Evolutionary conservation across 495 filamentous ascomycete species (phyloP).

Genomic region (Penicillium manginii): DNA sequence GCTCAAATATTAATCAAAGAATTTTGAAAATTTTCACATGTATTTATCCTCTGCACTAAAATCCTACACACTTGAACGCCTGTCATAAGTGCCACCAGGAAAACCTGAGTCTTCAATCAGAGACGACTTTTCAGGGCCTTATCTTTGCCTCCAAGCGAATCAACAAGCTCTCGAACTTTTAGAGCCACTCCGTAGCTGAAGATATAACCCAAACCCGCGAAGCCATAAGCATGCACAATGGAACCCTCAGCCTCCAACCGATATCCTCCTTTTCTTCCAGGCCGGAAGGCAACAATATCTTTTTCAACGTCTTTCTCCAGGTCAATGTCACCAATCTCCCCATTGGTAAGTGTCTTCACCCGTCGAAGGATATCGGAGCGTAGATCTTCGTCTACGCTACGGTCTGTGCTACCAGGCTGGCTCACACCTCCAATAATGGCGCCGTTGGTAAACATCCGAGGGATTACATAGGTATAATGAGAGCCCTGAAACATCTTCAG

Average conservation of each 20-base stretch:
- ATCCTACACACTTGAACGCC: too few species aligned
- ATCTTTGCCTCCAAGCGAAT: not conserved
- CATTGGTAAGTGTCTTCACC: slow-evolving; percentile 5
- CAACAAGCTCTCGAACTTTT: slow-evolving; percentile 20
- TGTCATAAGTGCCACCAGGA: too few species aligned
- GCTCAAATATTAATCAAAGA: too few species aligned
- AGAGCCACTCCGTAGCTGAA: slow-evolving; percentile 21
- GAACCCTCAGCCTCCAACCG: slow-evolving; percentile 17
- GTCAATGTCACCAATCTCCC: slow-evolving; percentile 1
- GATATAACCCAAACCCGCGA: slow-evolving; percentile 19
- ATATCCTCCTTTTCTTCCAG: slow-evolving; percentile 19
- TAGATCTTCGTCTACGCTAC: slow-evolving; percentile 13
- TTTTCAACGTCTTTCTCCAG: slow-evolving; percentile 4
- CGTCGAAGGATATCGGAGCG: slow-evolving; percentile 19
- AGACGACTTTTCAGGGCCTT: slow-evolving; percentile 2
- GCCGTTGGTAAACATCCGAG: slow-evolving; percentile 19
- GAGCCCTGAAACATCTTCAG: slow-evolving; percentile 21
- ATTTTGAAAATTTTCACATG: too few species aligned
- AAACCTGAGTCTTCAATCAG: not conserved
- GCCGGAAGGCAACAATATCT: slow-evolving; percentile 23
- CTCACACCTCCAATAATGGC: slow-evolving; percentile 22
- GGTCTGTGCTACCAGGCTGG: slow-evolving; percentile 16
- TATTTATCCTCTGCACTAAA: too few species aligned
- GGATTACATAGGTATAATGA: slow-evolving; percentile 25
- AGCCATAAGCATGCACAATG: slow-evolving; percentile 25